These are phyloP conservation scores for Candida manassasensis DNA, from an alignment of 805 yeast species.

Conservation along the genomic window DNA sequence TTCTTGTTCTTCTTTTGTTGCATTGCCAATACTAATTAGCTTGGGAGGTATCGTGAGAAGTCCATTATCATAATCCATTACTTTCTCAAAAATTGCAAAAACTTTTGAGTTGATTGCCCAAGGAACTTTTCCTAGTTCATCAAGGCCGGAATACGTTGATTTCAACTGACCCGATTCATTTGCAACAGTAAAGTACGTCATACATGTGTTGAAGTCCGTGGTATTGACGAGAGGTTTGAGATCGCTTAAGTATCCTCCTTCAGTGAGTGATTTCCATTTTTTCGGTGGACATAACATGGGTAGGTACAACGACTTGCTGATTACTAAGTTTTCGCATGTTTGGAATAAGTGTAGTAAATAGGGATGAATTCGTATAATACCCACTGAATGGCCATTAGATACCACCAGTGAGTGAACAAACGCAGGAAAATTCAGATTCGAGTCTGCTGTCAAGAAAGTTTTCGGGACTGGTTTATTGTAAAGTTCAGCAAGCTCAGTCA, in stretches of 20 bases:
- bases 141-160: slow-evolving; percentile 24
- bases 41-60: slow-evolving; percentile 25
- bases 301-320: slow-evolving; percentile 15
- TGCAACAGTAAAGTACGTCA: slow-evolving; percentile 21
- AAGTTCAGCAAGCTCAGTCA: slow-evolving; percentile 6
- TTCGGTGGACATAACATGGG: slow-evolving; percentile 40
- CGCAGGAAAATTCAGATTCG: slow-evolving; percentile 8
- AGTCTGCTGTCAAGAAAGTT: slow-evolving; percentile 5
- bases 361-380: slow-evolving; percentile 22
- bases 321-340: slow-evolving; percentile 8
- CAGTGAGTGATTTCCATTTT: slow-evolving; percentile 27
- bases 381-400: slow-evolving; percentile 8
- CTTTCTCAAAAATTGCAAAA: slow-evolving; percentile 17
- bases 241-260: slow-evolving; percentile 32
- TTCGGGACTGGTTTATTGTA: slow-evolving; percentile 3
- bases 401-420: slow-evolving; percentile 8
- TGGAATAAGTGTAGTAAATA: slow-evolving; percentile 14
- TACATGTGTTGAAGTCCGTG: slow-evolving; percentile 11
- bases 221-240: slow-evolving; percentile 21
- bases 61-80: slow-evolving; percentile 16
- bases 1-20: not conserved
- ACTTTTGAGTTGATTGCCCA: slow-evolving; percentile 35
- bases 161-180: slow-evolving; percentile 28
- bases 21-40: slow-evolving; percentile 5
- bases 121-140: slow-evolving; percentile 23